These are phyloP conservation scores for Quercus cerris DNA, from an alignment of 306 rosid species.

Conservation along the genomic window DNA sequence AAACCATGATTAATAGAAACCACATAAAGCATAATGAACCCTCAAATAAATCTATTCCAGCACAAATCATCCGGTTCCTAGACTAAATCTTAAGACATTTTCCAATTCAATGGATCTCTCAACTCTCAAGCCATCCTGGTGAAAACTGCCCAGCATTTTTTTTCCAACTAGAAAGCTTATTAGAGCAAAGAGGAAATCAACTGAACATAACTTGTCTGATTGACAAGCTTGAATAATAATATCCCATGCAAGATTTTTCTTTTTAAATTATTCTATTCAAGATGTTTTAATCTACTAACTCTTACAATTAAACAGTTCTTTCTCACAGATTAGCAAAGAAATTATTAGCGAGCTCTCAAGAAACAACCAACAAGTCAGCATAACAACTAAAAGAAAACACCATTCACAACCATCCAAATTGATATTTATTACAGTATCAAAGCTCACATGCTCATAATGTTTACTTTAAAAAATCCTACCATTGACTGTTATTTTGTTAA, in stretches of 20 bases:
- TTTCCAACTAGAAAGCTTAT: not conserved
- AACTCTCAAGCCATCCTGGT: not conserved
- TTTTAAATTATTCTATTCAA: not conserved
- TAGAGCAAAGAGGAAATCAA: not conserved
- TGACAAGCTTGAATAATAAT: not conserved
- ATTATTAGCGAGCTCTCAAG: not conserved
- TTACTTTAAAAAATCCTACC: constrained; percentile 7
- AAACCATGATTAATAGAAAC: not conserved
- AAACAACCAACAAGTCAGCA: not conserved
- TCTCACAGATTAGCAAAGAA: not conserved
- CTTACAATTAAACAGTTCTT: not conserved
- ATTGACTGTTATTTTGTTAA: not conserved
- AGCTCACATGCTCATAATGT: not conserved
- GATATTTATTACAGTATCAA: not conserved
- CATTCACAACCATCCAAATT: constrained; percentile 10
- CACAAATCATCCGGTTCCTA: not conserved
- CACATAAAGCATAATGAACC: not conserved
- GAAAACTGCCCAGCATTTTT: not conserved
- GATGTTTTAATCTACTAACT: not conserved
- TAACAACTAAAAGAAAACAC: not conserved
- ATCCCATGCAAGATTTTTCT: not conserved
- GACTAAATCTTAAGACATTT: not conserved
- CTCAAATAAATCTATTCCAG: not conserved
- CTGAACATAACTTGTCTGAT: not conserved
- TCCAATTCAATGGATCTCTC: not conserved